These are phyloP conservation scores for Lasiodiplodia gonubiensis DNA, from an alignment of 2,329 filamentous ascomycete genomes.

Conservation along the genomic window DNA sequence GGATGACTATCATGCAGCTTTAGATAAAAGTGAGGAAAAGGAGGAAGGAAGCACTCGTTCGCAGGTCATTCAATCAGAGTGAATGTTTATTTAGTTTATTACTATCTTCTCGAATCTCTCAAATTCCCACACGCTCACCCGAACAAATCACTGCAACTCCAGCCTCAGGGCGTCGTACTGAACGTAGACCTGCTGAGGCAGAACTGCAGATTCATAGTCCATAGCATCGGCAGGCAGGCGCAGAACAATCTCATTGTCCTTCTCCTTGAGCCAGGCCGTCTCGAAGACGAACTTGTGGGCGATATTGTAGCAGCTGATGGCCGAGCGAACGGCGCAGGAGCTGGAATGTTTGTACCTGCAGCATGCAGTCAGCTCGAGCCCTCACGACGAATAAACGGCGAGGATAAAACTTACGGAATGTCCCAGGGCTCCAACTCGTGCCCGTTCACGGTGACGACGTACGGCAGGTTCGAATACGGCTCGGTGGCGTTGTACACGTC, in stretches of 20 bases:
- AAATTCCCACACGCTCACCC: no score
- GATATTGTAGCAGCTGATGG: conserved; percentile 66
- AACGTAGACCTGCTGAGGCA: conserved; percentile 63
- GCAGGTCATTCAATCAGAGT: no score
- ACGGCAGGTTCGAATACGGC: conserved; percentile 59
- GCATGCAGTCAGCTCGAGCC: background rate
- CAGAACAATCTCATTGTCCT: conserved; percentile 62
- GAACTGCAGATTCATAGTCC: conserved; percentile 62
- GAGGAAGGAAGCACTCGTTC: no score
- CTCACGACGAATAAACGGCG: background rate
- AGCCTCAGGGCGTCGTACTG: conserved; percentile 70
- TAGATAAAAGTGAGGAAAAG: no score
- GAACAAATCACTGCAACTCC: conserved; percentile 53
- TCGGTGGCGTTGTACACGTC: conserved; percentile 63
- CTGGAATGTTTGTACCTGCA: conserved; percentile 59
- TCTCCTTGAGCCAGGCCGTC: conserved; percentile 49
- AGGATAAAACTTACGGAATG: conserved; percentile 56
- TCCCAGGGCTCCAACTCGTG: conserved; percentile 57
- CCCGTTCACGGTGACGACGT: conserved; percentile 57
- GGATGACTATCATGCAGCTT: no score
- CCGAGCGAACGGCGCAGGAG: conserved; percentile 66
- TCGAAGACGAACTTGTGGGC: conserved; percentile 59
- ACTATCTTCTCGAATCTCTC: no score
- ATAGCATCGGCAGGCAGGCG: conserved; percentile 66
- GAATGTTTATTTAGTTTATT: no score